phyloP scores from a whole-genome alignment of 768 basidiomycete genomes.

The Trametes cinnabarina region DNA sequence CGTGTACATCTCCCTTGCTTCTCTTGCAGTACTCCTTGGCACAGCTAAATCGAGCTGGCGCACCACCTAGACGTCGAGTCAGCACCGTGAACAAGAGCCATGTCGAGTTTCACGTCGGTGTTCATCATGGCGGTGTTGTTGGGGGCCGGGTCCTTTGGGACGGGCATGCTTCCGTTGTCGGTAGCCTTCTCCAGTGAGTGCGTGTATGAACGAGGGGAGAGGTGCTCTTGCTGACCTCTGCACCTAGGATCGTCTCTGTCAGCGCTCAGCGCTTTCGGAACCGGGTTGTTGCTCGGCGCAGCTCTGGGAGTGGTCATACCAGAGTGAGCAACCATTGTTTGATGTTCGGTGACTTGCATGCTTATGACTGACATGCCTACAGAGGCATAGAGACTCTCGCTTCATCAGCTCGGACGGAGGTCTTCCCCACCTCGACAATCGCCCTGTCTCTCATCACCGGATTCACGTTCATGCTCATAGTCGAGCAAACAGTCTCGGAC shows the following conservation, averaged over 20 bases:
- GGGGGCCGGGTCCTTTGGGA: conserved; percentile 60
- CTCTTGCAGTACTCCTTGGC: background rate
- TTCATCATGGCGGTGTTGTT: conserved; percentile 59
- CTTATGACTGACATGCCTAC: background rate
- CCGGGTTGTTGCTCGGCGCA: conserved; percentile 85
- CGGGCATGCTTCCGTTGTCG: conserved; percentile 74
- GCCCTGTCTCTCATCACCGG: conserved; percentile 65
- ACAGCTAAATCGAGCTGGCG: too few species aligned
- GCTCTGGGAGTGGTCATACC: conserved; percentile 91
- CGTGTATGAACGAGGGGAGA: background rate
- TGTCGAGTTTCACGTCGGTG: conserved; percentile 40
- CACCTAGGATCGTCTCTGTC: conserved; percentile 40
- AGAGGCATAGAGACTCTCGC: conserved; percentile 9
- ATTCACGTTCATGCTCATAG: conserved; percentile 59
- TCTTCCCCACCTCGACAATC: conserved; percentile 51
- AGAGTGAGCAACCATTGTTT: conserved; percentile 57
- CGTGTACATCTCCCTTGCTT: background rate
- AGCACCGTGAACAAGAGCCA: conserved; percentile 13
- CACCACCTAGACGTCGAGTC: too few species aligned
- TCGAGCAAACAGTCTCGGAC: conserved; percentile 61
- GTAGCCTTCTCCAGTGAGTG: conserved; percentile 67
- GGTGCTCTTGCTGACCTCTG: background rate
- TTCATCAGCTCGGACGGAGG: conserved; percentile 5
- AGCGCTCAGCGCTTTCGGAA: conserved; percentile 58
- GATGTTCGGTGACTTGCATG: too few species aligned